Evolutionary conservation across 78 protist species (phyloP).

Genomic region (Tieghemostelium lacteum): DNA sequence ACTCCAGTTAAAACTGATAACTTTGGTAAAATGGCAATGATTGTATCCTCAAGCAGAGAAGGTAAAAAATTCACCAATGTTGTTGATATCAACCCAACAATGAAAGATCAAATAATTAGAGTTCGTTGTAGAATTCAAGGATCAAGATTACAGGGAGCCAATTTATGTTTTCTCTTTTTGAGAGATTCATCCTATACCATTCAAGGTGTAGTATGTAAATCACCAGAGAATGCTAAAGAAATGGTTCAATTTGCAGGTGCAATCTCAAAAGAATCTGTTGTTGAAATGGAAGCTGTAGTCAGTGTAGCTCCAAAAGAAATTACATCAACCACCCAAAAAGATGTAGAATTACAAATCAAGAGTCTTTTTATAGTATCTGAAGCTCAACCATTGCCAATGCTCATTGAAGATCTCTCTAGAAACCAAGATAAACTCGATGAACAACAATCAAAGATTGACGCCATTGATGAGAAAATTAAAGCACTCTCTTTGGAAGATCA

Average conservation of each 20-base stretch:
- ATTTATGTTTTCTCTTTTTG: constrained; percentile 87
- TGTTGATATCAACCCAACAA: background rate
- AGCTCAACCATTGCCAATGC: constrained; percentile 84
- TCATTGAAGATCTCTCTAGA: constrained; percentile 88
- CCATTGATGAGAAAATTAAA: constrained; percentile 26
- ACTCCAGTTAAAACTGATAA: constrained; percentile 21
- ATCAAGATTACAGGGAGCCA: constrained; percentile 64
- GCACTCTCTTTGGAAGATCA: background rate
- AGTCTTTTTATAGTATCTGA: constrained; percentile 78
- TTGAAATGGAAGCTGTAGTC: constrained; percentile 91
- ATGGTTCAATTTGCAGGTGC: constrained; percentile 83
- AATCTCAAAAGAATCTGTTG: constrained; percentile 91
- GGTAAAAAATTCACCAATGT: constrained; percentile 48
- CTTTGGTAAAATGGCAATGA: constrained; percentile 45
- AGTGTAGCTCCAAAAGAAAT: constrained; percentile 58
- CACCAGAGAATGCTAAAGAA: constrained; percentile 43
- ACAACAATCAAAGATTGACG: constrained; percentile 17
- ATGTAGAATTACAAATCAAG: constrained; percentile 87
- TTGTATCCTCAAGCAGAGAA: background rate
- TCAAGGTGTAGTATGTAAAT: constrained; percentile 85
- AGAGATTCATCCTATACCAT: constrained; percentile 86
- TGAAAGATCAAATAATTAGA: constrained; percentile 41
- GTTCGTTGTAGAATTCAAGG: constrained; percentile 50
- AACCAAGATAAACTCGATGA: constrained; percentile 22
- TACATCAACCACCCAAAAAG: constrained; percentile 83